These are phyloP conservation scores for Trametes hirsuta DNA, from an alignment of 1,284 basidiomycete species.

Conservation along the genomic window DNA sequence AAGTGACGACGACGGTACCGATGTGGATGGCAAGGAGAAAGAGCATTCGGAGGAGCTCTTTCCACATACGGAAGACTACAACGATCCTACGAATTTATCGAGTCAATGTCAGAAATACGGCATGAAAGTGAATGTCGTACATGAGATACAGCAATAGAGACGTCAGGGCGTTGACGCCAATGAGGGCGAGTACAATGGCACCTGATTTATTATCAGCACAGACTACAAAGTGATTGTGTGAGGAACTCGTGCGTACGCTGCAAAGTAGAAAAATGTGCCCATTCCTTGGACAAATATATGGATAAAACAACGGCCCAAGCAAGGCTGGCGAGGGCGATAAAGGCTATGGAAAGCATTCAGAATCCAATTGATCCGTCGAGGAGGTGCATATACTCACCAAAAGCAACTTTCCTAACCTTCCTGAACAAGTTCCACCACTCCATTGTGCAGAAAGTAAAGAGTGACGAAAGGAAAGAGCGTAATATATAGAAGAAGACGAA, in stretches of 20 bases:
- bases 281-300: conserved; percentile 45
- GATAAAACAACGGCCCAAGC: conserved; percentile 42
- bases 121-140: conserved; percentile 33
- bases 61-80: conserved; percentile 46
- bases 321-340: conserved; percentile 44
- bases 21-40: conserved; percentile 43
- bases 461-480: conserved; percentile 16
- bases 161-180: conserved; percentile 41
- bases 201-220: conserved; percentile 34
- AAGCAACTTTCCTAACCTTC: conserved; percentile 31
- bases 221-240: no score
- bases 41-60: conserved; percentile 44
- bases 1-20: conserved; percentile 32
- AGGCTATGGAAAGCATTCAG: conserved; percentile 33
- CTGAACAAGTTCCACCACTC: conserved; percentile 39
- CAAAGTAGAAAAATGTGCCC: conserved; percentile 37
- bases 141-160: conserved; percentile 51
- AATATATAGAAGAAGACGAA: conserved; percentile 13
- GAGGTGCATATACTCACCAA: conserved; percentile 35
- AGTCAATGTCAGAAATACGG: not conserved
- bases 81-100: conserved; percentile 43
- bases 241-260: conserved; percentile 41
- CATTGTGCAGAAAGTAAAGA: conserved; percentile 30
- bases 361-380: not conserved
- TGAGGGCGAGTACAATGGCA: conserved; percentile 40